These are phyloP conservation scores for Corylus avellana DNA, from an alignment of 306 rosid genomes.

Conservation along the genomic window DNA sequence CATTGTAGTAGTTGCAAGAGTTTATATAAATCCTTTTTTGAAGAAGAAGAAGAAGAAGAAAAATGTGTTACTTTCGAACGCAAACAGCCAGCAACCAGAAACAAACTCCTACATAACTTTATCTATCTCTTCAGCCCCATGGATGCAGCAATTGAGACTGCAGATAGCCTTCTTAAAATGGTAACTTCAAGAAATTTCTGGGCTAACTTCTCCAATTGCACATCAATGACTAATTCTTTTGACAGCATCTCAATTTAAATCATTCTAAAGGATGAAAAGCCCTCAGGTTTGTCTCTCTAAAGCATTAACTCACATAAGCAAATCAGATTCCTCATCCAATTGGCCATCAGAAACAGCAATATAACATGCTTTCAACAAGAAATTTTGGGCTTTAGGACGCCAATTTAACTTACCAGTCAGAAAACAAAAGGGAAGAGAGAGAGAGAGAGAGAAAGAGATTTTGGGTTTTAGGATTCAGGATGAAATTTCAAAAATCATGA, in stretches of 20 bases:
- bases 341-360: background rate
- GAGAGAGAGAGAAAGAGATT: too few species aligned
- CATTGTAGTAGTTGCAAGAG: too few species aligned
- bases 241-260: background rate
- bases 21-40: too few species aligned
- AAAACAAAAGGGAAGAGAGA: too few species aligned
- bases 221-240: background rate
- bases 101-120: too few species aligned
- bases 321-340: background rate
- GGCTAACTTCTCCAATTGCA: background rate
- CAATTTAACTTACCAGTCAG: background rate
- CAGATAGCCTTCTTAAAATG: background rate
- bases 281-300: background rate
- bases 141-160: too few species aligned
- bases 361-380: too few species aligned
- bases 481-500: background rate
- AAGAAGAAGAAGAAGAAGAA: too few species aligned
- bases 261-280: background rate
- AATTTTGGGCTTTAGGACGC: background rate
- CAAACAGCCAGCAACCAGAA: too few species aligned
- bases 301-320: background rate
- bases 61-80: too few species aligned
- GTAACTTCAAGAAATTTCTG: background rate
- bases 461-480: too few species aligned
- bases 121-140: too few species aligned